Evolutionary conservation across 2,329 filamentous ascomycete species (phyloP), one percentile per base, ranked within the genome.

Genomic region (Calonectria fujianensis): DNA sequence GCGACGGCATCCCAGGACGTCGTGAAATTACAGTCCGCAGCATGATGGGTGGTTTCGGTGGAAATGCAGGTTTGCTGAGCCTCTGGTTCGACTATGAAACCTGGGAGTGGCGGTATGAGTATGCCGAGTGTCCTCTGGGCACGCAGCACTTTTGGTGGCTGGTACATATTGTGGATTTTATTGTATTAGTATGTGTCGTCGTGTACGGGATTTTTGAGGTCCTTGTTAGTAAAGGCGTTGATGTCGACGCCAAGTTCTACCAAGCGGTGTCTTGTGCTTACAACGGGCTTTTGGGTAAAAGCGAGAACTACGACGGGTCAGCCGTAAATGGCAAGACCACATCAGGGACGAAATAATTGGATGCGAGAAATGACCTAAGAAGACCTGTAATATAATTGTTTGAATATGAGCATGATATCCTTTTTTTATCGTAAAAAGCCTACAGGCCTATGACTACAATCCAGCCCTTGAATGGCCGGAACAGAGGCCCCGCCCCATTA

Each of bases 21-120:
- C 90, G 96, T 35, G 97, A 99, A 85, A 92, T 98, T 77, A 99
- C 97, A 0, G 94, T 99, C 2, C 93, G 96, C 74, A 98, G 95
- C 84, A 98, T 99, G 96, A 99, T 99, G 97, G 97, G 97, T 71
- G 94, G 95, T 72, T 99, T 94, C 85, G 93, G 92, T n/a, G 97
- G 97, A 27, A 97, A 98, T 83, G 95, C 96, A 0, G 97, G 96
- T 0, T 88, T 99, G 52, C 85, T 99, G 51, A 97, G 94, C 75
- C 90, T 94, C 0, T 99, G 96, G 96, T 98, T 96, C 82, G 95
- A 98, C 83, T 85, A 90, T 71, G 87, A 89, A 3, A 84, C 85
- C 1, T 93, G 91, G 88, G 91, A 94, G 83, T 99, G 97, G 97
- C 90, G 90, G 77, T 94, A 94, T 78, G 95, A 96, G 79, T 97